Conservation (phyloP, 805 yeast species). For the Tetrapisispora iriomotensis region DNA sequence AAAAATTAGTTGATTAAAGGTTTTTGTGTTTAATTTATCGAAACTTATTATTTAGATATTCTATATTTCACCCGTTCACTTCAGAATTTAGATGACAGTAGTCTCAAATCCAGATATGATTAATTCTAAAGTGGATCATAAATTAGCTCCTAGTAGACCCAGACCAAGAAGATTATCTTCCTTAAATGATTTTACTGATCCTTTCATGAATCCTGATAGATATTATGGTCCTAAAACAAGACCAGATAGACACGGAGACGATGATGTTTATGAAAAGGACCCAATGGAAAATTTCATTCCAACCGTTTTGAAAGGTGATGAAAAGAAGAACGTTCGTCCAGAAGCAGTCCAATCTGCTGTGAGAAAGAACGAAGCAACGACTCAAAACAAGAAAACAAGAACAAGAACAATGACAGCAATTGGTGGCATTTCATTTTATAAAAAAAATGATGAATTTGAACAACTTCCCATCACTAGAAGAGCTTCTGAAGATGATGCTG, state of each 20-base stretch:
- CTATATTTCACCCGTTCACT: no score
- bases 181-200: constrained; percentile 44
- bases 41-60: no score
- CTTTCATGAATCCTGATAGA: constrained; percentile 53
- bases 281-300: constrained; percentile 16
- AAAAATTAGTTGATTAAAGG: no score
- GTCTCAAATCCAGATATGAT: not conserved
- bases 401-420: constrained; percentile 48
- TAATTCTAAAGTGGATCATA: not conserved
- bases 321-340: no score
- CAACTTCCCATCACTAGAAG: constrained; percentile 32
- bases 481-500: constrained; percentile 45
- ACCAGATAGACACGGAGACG: constrained; percentile 36
- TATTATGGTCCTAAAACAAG: constrained; percentile 60
- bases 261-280: no score
- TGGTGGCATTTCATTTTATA: constrained; percentile 23
- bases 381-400: constrained; percentile 31
- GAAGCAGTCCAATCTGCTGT: no score
- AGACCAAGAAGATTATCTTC: constrained; percentile 31
- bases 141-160: not conserved
- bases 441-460: constrained; percentile 11
- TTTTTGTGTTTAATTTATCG: no score
- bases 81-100: no score
- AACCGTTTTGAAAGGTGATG: no score
- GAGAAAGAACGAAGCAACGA: not conserved